A percentile compares a stretch with the other conserved stretches of the same genome.
Evolutionary conservation across 768 basidiomycete species (phyloP).

Genomic region (Scleroderma bovista): DNA sequence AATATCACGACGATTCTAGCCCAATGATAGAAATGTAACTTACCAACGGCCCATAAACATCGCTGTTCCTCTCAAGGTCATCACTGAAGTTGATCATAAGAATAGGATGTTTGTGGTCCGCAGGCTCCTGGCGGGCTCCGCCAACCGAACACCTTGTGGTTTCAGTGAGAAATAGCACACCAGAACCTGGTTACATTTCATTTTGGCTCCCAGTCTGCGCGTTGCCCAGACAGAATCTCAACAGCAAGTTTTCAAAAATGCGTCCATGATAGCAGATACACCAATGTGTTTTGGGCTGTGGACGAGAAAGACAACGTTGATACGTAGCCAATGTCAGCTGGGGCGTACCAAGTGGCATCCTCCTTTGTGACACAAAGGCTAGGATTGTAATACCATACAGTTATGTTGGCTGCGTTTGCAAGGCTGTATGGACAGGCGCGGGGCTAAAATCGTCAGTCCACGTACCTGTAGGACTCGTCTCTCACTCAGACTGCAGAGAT

Average conservation of each 20-base stretch:
- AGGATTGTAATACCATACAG: constrained; percentile 27
- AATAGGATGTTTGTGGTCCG: too few species aligned
- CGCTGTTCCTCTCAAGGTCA: too few species aligned
- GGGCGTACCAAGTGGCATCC: constrained; percentile 46
- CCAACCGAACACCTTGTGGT: too few species aligned
- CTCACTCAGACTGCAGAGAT: too few species aligned
- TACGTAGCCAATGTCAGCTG: too few species aligned
- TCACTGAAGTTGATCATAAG: too few species aligned
- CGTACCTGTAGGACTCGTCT: too few species aligned
- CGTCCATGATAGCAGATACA: constrained; percentile 20
- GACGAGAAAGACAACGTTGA: constrained; percentile 43
- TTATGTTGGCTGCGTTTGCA: constrained; percentile 47
- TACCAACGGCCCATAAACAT: too few species aligned
- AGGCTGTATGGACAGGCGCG: constrained; percentile 42
- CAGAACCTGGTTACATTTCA: constrained; percentile 34
- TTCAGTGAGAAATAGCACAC: too few species aligned
- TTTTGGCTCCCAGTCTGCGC: constrained; percentile 51
- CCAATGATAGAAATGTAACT: too few species aligned
- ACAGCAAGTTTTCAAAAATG: constrained; percentile 1
- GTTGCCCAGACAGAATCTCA: constrained; percentile 61
- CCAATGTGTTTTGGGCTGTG: constrained; percentile 63
- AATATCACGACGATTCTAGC: too few species aligned
- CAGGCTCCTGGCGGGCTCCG: too few species aligned
- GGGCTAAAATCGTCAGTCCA: constrained; percentile 23
- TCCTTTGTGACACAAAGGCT: constrained; percentile 30